phyloP scores from a whole-genome alignment of 345 rosid species.

The Conringia planisiliqua region DNA sequence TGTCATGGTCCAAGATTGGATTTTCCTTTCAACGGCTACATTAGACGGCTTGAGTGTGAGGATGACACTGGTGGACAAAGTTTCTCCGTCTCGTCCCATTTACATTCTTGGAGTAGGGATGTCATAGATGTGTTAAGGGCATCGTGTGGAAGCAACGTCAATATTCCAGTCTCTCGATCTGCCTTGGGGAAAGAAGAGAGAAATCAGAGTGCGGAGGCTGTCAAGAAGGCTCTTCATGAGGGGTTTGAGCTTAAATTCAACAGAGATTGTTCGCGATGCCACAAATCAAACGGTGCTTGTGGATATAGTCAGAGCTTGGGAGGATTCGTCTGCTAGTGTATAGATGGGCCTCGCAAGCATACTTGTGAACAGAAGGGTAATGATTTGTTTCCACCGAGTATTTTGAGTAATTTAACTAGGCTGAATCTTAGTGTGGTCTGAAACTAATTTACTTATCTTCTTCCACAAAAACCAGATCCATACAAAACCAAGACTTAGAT shows the following conservation, averaged over 20 bases:
- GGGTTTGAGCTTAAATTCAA: constrained; percentile 31
- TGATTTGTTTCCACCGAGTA: background rate
- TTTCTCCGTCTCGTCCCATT: background rate
- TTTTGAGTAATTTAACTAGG: background rate
- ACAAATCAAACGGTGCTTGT: constrained; percentile 10
- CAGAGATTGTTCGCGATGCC: background rate
- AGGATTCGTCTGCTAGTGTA: constrained; percentile 24
- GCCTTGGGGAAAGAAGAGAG: background rate
- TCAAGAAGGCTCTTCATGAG: constrained; percentile 14
- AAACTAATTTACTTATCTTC: background rate
- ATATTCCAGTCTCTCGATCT: constrained; percentile 9
- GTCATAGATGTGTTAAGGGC: background rate
- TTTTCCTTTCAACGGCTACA: background rate
- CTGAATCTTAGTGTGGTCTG: background rate
- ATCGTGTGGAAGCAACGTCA: constrained; percentile 16
- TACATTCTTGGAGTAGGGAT: too few relatives aligned
- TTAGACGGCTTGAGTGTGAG: background rate
- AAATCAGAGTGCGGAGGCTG: background rate
- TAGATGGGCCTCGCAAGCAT: background rate
- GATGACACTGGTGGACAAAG: rapidly evolving
- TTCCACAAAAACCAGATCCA: background rate
- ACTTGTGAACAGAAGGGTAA: constrained; percentile 15
- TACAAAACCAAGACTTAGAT: too few relatives aligned
- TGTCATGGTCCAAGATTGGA: background rate
- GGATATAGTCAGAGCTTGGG: background rate